Base-by-base conservation (phyloP, 1,139 yeast species). In the Sugiyamaella pinicola region DNA sequence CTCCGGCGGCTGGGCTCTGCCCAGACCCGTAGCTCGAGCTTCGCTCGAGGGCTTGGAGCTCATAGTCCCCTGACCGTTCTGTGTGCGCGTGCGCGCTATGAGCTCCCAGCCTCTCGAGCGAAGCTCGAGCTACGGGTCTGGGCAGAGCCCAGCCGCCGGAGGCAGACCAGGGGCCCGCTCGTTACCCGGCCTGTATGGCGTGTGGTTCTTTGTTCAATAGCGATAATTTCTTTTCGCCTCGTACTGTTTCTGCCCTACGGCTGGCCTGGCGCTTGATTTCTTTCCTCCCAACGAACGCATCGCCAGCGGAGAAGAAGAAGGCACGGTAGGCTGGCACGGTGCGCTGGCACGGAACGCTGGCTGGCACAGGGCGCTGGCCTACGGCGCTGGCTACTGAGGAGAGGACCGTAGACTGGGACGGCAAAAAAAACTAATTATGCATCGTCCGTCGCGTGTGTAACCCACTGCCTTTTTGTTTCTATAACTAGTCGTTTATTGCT, bases 1-100 rank as follows among this genome's bases (percentile, higher is more conserved):
- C 43, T 39, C 43, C 43, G 44, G 31, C 44, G 44, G 44, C 31
- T 26, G 46, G 46, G 46, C 33, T 7, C 35, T 29, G 33, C n/a
- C n/a, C n/a, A n/a, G n/a, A n/a, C n/a, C n/a, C n/a, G n/a, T n/a
- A n/a, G n/a, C n/a, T n/a, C n/a, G n/a, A n/a, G n/a, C n/a, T n/a
- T n/a, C n/a, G n/a, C n/a, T n/a, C n/a, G n/a, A n/a, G n/a, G n/a
- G n/a, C n/a, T n/a, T n/a, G n/a, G n/a, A n/a, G n/a, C n/a, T n/a
- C n/a, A n/a, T n/a, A n/a, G n/a, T n/a, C n/a, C n/a, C n/a, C n/a
- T n/a, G n/a, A n/a, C n/a, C n/a, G n/a, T n/a, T n/a, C n/a, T n/a
- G n/a, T n/a, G n/a, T n/a, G n/a, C n/a, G n/a, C n/a, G n/a, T n/a
- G n/a, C n/a, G n/a, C n/a, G n/a, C n/a, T n/a, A n/a, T n/a, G n/a